A percentile compares a stretch with the other conserved stretches of the same genome.
phyloP scores from a whole-genome alignment of 495 filamentous ascomycete genomes.

The Oidiodendron maius region DNA sequence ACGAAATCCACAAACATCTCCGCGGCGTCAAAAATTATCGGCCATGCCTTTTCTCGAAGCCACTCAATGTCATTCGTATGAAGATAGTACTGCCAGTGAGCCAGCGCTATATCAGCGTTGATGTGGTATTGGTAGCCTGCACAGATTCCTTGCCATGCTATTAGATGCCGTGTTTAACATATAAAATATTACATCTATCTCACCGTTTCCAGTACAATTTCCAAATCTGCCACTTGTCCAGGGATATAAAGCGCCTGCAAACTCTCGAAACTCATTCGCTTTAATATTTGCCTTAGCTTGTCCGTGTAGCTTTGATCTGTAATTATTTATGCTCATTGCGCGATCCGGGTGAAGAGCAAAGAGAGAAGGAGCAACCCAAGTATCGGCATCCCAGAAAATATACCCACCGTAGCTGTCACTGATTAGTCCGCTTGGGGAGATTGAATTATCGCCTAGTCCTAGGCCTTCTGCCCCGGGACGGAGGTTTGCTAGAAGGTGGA shows the following conservation, averaged over 20 bases:
- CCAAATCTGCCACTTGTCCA: slow-evolving; percentile 49
- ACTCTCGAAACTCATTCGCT: slow-evolving; percentile 26
- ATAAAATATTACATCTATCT: too few species aligned
- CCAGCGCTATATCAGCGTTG: slow-evolving; percentile 66
- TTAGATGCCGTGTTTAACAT: too few species aligned
- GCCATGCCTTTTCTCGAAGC: slow-evolving; percentile 34
- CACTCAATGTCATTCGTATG: slow-evolving; percentile 36
- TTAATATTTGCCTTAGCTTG: slow-evolving; percentile 43
- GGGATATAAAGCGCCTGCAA: slow-evolving; percentile 36
- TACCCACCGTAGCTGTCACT: slow-evolving; percentile 47
- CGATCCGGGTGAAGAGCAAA: slow-evolving; percentile 38
- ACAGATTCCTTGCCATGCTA: too few species aligned
- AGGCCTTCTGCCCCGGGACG: slow-evolving; percentile 30
- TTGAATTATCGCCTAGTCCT: slow-evolving; percentile 40
- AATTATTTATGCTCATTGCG: slow-evolving; percentile 39
- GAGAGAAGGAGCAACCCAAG: slow-evolving; percentile 48
- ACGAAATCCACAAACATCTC: neutral
- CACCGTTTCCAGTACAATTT: slow-evolving; percentile 50
- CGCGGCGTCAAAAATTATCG: slow-evolving; percentile 37
- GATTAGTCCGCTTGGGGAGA: slow-evolving; percentile 43
- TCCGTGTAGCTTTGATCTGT: slow-evolving; percentile 33
- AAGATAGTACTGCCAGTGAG: slow-evolving; percentile 37
- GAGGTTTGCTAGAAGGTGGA: slow-evolving; percentile 60
- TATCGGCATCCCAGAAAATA: slow-evolving; percentile 44
- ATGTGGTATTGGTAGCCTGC: slow-evolving; percentile 54